These are phyloP conservation scores for Tulasnella sp. DNA, from an alignment of 768 basidiomycete species.

Conservation along the genomic window DNA sequence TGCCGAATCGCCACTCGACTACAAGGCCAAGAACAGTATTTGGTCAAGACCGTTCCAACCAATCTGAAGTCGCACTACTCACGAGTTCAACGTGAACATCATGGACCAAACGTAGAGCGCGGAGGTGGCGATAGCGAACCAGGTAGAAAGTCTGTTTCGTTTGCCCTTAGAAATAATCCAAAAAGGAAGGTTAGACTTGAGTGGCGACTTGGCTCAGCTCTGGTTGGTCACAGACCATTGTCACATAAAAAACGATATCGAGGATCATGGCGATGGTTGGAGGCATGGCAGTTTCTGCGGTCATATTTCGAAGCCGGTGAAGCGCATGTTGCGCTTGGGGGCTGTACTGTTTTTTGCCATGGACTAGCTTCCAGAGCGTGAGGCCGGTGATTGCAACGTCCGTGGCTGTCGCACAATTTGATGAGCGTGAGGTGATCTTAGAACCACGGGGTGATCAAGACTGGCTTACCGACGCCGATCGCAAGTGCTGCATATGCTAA, in stretches of 20 bases:
- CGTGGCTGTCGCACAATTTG: neutral
- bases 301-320: neutral
- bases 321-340: neutral
- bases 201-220: neutral
- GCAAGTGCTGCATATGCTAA: neutral
- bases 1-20: too few relatives aligned
- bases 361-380: neutral
- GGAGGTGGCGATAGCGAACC: neutral
- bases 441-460: neutral
- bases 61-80: too few relatives aligned
- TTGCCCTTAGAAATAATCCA: neutral
- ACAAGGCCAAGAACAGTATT: too few relatives aligned
- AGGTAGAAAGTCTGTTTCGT: neutral
- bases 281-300: slow-evolving; percentile 1
- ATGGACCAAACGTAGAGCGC: neutral
- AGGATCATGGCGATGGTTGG: neutral
- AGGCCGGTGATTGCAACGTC: neutral
- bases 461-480: neutral
- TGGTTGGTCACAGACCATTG: neutral
- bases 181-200: neutral
- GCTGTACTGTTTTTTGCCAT: neutral
- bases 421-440: neutral
- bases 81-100: too few relatives aligned
- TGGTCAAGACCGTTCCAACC: too few relatives aligned
- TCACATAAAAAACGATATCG: neutral